Evolutionary conservation across 495 filamentous ascomycete genomes (phyloP).

Genomic region (Bombardia bombarda): DNA sequence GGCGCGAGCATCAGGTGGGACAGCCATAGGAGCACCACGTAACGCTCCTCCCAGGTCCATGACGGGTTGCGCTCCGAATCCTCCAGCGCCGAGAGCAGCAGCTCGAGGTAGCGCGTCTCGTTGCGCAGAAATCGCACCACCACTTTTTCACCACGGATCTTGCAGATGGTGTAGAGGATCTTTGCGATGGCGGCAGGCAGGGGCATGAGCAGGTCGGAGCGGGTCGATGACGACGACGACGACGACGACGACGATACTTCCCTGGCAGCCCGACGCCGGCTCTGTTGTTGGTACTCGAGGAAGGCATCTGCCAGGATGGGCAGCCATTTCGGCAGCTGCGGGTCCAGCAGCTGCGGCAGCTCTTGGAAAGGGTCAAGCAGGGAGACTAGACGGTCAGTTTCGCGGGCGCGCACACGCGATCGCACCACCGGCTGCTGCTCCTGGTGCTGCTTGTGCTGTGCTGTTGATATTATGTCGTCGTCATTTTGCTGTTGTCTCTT

Average conservation of each 20-base stretch:
- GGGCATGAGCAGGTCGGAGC: slow-evolving; percentile 41
- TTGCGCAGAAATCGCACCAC: slow-evolving; percentile 84
- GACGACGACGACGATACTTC: no score
- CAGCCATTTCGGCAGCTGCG: slow-evolving; percentile 67
- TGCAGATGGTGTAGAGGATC: slow-evolving; percentile 86
- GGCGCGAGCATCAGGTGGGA: slow-evolving; percentile 88
- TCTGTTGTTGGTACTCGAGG: slow-evolving; percentile 55
- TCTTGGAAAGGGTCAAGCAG: slow-evolving; percentile 92
- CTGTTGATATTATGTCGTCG: no score
- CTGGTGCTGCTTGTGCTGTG: no score
- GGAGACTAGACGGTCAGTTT: slow-evolving; percentile 35
- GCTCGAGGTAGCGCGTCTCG: slow-evolving; percentile 75
- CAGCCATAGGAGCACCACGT: slow-evolving; percentile 84
- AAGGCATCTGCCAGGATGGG: slow-evolving; percentile 66
- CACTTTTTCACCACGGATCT: slow-evolving; percentile 87
- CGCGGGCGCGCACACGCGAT: slow-evolving; percentile 33
- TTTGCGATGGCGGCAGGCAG: slow-evolving; percentile 64
- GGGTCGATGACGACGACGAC: slow-evolving; percentile 18
- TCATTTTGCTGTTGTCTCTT: no score
- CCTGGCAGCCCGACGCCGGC: no score
- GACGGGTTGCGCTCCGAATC: slow-evolving; percentile 24
- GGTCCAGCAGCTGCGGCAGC: slow-evolving; percentile 91
- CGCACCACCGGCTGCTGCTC: slow-evolving; percentile 20
- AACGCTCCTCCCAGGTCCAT: slow-evolving; percentile 80
- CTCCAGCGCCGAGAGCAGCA: slow-evolving; percentile 61